phyloP scores from a whole-genome alignment of 2,329 filamentous ascomycete species.

The Dactylella cylindrospora region DNA sequence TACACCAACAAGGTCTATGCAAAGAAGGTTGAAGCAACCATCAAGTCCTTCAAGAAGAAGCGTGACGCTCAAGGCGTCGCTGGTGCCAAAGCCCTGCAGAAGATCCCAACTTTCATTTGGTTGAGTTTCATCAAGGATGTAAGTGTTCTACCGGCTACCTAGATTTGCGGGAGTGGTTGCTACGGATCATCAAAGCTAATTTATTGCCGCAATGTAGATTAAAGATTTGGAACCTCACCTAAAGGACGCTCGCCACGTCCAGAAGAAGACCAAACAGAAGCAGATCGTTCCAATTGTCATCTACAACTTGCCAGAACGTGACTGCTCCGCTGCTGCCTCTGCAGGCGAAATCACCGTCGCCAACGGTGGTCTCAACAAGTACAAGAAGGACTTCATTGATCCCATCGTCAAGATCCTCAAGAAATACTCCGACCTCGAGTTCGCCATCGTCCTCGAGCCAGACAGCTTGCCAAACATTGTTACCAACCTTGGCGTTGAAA shows the following conservation, averaged over 20 bases:
- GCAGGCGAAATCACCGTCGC: slow-evolving; percentile 53
- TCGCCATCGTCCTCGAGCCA: slow-evolving; percentile 55
- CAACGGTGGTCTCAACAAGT: slow-evolving; percentile 53
- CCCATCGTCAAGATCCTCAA: slow-evolving; percentile 50
- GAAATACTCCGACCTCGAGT: slow-evolving; percentile 53
- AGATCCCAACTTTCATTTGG: slow-evolving; percentile 56
- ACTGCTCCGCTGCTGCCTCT: slow-evolving; percentile 55
- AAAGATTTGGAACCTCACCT: too few species aligned
- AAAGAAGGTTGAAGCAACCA: slow-evolving; percentile 53
- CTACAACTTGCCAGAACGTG: slow-evolving; percentile 55
- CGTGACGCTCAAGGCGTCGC: slow-evolving; percentile 52
- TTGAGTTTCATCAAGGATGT: slow-evolving; percentile 48
- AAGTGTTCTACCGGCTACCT: background rate
- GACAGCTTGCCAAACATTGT: slow-evolving; percentile 55
- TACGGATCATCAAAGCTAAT: slow-evolving; percentile 12
- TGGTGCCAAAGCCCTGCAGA: slow-evolving; percentile 52
- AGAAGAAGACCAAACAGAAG: slow-evolving; percentile 51
- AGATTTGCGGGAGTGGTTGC: background rate
- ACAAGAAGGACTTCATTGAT: slow-evolving; percentile 54
- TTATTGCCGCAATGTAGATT: slow-evolving; percentile 22
- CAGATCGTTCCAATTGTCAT: slow-evolving; percentile 55
- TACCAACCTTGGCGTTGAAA: slow-evolving; percentile 52
- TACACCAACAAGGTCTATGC: slow-evolving; percentile 56
- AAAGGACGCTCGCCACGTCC: slow-evolving; percentile 38
- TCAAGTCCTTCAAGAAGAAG: slow-evolving; percentile 51